A percentile compares a stretch with the other conserved stretches of the same genome.
These are phyloP conservation scores for Alopecurus myosuroides DNA, from an alignment of 176 grass and related monocot genomes.

Conservation along the genomic window DNA sequence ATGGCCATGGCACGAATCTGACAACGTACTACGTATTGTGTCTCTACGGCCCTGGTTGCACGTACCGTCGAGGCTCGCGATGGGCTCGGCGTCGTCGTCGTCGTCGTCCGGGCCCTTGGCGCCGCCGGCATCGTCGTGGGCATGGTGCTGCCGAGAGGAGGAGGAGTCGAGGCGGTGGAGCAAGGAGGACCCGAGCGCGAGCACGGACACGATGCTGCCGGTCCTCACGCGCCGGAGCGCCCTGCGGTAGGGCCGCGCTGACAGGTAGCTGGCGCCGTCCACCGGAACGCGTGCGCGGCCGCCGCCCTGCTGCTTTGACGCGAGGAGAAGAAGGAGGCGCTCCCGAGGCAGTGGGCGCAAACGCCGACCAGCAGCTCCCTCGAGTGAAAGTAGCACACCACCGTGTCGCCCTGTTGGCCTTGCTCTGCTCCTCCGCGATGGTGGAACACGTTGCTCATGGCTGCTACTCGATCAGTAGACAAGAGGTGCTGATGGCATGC, in stretches of 20 bases:
- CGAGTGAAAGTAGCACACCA: slow-evolving; percentile 64
- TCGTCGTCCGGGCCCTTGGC: neutral
- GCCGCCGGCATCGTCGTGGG: neutral
- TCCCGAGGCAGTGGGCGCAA: slow-evolving; percentile 78
- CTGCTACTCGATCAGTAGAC: too few relatives aligned
- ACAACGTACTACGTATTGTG: too few relatives aligned
- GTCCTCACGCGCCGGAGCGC: slow-evolving; percentile 24
- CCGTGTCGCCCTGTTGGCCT: neutral
- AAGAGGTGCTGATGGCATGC: too few relatives aligned
- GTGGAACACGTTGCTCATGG: slow-evolving; percentile 8
- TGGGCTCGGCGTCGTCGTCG: slow-evolving; percentile 23
- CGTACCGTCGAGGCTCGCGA: slow-evolving; percentile 67
- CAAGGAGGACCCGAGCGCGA: slow-evolving; percentile 59
- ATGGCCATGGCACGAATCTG: too few relatives aligned
- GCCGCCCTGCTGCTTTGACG: slow-evolving; percentile 15
- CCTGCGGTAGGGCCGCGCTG: slow-evolving; percentile 12
- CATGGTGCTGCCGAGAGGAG: slow-evolving; percentile 3
- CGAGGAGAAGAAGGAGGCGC: slow-evolving; percentile 60
- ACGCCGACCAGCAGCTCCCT: slow-evolving; percentile 60
- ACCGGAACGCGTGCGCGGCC: neutral
- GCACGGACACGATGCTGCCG: slow-evolving; percentile 35
- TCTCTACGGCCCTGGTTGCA: too few relatives aligned
- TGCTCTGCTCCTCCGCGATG: neutral
- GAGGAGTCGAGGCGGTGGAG: slow-evolving; percentile 68
- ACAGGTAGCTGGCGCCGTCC: neutral